These are phyloP conservation scores for Holtermanniella nyarrowii DNA, from an alignment of 768 basidiomycete genomes.

Conservation along the genomic window DNA sequence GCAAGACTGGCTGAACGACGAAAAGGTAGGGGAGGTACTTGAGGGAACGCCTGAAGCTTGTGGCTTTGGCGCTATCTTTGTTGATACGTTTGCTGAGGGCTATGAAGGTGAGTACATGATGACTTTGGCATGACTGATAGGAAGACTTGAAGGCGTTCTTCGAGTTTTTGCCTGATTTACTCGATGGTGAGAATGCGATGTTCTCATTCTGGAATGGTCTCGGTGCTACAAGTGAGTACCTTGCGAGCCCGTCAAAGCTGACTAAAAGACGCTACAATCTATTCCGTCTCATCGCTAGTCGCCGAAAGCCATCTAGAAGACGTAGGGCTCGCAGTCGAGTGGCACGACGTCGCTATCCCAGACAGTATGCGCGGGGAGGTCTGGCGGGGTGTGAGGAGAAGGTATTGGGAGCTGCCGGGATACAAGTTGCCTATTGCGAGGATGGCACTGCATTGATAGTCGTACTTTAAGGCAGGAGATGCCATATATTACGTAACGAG, in stretches of 20 bases:
- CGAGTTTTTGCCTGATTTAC: slow-evolving; percentile 61
- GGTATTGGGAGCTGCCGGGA: slow-evolving; percentile 49
- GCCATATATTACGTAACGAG: too few species aligned
- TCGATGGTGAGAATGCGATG: slow-evolving; percentile 61
- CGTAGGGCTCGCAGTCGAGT: slow-evolving; percentile 64
- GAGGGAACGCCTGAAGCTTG: slow-evolving; percentile 48
- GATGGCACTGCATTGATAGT: slow-evolving; percentile 16
- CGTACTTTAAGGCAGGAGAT: too few species aligned
- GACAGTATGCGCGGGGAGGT: slow-evolving; percentile 49
- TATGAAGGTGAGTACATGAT: slow-evolving; percentile 50
- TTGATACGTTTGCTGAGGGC: slow-evolving; percentile 84
- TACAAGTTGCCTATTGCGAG: slow-evolving; percentile 50
- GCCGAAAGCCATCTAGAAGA: slow-evolving; percentile 77
- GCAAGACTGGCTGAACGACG: slow-evolving; percentile 58
- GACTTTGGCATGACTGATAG: neutral
- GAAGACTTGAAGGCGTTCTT: slow-evolving; percentile 70
- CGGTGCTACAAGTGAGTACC: slow-evolving; percentile 72
- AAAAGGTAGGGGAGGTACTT: slow-evolving; percentile 30
- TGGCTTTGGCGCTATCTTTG: slow-evolving; percentile 81
- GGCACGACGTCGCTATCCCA: slow-evolving; percentile 70
- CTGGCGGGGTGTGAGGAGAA: slow-evolving; percentile 53
- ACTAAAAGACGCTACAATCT: slow-evolving; percentile 58
- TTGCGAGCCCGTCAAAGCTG: neutral
- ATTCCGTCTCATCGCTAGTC: slow-evolving; percentile 80
- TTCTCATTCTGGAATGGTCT: slow-evolving; percentile 97